Evolutionary conservation across 768 basidiomycete species (phyloP).

Genomic region (Leucosporidium yakuticum): DNA sequence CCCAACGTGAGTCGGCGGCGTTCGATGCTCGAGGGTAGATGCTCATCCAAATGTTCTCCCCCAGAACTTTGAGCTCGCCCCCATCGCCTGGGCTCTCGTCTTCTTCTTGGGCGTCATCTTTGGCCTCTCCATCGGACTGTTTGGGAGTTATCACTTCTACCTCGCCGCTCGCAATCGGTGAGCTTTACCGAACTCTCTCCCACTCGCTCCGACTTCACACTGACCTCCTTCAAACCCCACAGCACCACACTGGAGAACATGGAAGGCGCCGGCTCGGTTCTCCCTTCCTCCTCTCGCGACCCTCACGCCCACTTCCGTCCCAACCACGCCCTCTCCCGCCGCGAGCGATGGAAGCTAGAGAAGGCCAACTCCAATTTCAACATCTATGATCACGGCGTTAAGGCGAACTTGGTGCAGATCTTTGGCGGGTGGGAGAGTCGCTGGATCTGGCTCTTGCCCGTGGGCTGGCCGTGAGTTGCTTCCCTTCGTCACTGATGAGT

Average conservation of each 20-base stretch:
- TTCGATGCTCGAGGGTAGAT: not conserved
- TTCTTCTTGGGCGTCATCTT: constrained; percentile 26
- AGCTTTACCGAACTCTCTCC: not conserved
- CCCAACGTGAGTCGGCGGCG: not conserved
- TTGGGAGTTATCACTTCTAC: constrained; percentile 29
- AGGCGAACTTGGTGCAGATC: constrained; percentile 14
- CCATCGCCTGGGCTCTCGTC: constrained; percentile 29
- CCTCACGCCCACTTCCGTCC: not conserved
- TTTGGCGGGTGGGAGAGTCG: constrained; percentile 12
- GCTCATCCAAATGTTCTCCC: not conserved
- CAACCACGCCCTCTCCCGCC: constrained; percentile 3
- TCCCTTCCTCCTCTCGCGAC: not conserved
- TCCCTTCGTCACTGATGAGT: not conserved
- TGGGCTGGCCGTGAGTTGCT: constrained; percentile 24
- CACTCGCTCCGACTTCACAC: not conserved
- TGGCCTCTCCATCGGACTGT: constrained; percentile 10
- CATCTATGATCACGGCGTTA: constrained; percentile 23
- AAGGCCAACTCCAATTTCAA: constrained; percentile 5
- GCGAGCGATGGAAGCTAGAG: constrained; percentile 12
- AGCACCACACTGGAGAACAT: constrained; percentile 28
- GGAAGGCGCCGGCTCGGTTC: constrained; percentile 12
- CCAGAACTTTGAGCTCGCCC: constrained; percentile 27
- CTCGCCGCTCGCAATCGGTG: constrained; percentile 26
- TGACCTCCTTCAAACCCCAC: not conserved
- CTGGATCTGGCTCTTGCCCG: constrained; percentile 20